Evolutionary conservation across 2,329 filamentous ascomycete species (phyloP), one percentile per base, ranked within the genome.

Genomic region (Alternaria angustiovoidea): DNA sequence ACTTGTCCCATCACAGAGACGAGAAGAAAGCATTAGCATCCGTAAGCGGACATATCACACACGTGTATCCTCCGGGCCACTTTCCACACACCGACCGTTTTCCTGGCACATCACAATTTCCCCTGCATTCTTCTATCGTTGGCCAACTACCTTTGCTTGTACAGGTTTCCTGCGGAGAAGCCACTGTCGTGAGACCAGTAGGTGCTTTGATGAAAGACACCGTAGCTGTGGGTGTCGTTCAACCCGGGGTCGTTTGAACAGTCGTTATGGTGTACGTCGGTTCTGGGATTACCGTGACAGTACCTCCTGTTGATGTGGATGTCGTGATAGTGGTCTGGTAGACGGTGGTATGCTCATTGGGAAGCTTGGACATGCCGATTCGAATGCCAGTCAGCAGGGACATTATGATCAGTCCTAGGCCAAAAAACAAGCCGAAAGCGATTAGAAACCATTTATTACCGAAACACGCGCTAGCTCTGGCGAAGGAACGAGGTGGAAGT

Each of bases 321-420:
- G 46, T 49, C 2, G 24, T 1, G 8, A 28, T 18, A 49, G 20
- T 4, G 0, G 46, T 49, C n/a, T 36, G 14, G 5, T 36, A 36
- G 0, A 26, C 30, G 0, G 2, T 7, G 0, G 32, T 0, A 24
- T 16, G 32, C 14, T 1, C 46, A 14, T 38, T 7, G 0, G 46
- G 32, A 12, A 32, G 36, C 2, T n/a, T 49, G 0, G 46, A 36
- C 0, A 49, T 20, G 3, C 52, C 30, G 2, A 54, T 26, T 1
- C 26, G 46, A 30, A 54, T 39, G 52, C 52, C 32, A 4, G 26
- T 16, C 1, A 46, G n/a, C 3, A 34, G 20, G 7, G 41, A 42
- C 8, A 20, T n/a, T 6, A 54, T 30, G 14, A 54, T 5, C 1
- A 18, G 7, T 3, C 30, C 11, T 11, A 8, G 6, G 4, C 24